These are phyloP conservation scores for Phytophthora sansomeana DNA, from an alignment of 352 stramenopile species.

Conservation along the genomic window DNA sequence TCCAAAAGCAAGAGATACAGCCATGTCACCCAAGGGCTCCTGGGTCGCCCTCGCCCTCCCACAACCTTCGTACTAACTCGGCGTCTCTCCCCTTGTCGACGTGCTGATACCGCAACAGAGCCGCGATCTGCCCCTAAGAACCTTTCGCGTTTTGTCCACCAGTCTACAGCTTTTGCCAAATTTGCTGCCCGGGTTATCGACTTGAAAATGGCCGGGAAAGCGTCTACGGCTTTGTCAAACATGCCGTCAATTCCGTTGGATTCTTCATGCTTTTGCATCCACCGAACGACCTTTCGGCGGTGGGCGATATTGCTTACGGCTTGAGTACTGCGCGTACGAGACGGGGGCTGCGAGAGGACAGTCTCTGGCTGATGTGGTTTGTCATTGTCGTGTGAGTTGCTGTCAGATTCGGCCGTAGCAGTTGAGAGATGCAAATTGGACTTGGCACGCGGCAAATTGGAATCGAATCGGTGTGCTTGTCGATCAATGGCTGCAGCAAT, in stretches of 20 bases:
- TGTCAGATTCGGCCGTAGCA: too few species aligned
- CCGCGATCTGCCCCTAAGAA: neutral
- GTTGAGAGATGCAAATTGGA: too few species aligned
- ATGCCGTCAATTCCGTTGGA: neutral
- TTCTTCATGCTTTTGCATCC: neutral
- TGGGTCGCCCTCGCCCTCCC: neutral
- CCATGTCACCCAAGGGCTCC: slow-evolving; percentile 1
- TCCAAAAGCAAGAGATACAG: slow-evolving; percentile 7
- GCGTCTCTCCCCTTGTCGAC: neutral
- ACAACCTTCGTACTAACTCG: neutral
- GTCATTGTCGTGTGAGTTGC: too few species aligned
- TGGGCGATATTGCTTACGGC: neutral
- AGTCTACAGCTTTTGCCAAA: neutral
- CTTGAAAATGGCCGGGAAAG: neutral
- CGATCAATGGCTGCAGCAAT: too few species aligned
- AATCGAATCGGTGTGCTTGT: neutral
- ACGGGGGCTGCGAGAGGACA: too few species aligned
- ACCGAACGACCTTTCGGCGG: neutral
- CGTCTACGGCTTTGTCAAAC: neutral
- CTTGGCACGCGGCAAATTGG: too few species aligned
- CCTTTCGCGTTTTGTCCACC: neutral
- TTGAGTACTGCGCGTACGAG: neutral
- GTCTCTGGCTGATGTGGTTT: too few species aligned
- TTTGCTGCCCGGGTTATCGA: neutral
- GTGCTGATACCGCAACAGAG: neutral